Evolutionary conservation across 1,284 basidiomycete genomes (phyloP), one percentile per base, ranked within the genome.

Genomic region (Apiotrichum porosum): DNA sequence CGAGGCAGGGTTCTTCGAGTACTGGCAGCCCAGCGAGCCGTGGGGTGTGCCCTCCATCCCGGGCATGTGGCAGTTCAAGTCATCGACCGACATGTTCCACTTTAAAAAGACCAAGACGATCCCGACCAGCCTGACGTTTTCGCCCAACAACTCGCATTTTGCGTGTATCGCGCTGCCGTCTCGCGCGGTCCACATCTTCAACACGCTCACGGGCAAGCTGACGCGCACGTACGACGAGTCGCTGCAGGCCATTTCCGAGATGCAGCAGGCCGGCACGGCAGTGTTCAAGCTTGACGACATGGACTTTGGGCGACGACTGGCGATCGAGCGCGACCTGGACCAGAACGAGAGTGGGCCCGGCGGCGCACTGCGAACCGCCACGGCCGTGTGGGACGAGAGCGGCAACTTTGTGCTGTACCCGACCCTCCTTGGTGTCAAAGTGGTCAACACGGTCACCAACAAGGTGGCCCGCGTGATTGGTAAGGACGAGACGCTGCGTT

Each of bases 91-190:
- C 65, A 74, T 98, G 26, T 98, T 97, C 71, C 93, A 97, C 58
- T 99, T 98, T 76, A 97, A 97, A 76, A 99, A 97, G 91, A 83
- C 88, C 33, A 94, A 91, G 77, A 88, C 89, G 4, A 84, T 83
- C 12, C 91, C 94, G 1, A 88, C 91, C 3, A 90, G 88, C 49
- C 80, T 98, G 47, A 88, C 88, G 4, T 81, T 98, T 54, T 94
- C 92, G 0, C 91, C 90, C 2, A 84, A 90, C 65, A 86, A 82
- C 4, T 82, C 81, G 8, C 85, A 88, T 19, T 97, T 97, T 68
- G 87, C 87, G 34, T 90, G 90, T 6, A 86, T 94, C 68, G 95
- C 94, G 33, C 78, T 94, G 0, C 85, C 88, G 12, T 91, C 95
- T 66, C 85, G 94, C 8, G 86, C 93, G 71, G 84, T 99, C 37